Evolutionary conservation across 169 alveolate species (phyloP).

Genomic region (Babesia ovata): DNA sequence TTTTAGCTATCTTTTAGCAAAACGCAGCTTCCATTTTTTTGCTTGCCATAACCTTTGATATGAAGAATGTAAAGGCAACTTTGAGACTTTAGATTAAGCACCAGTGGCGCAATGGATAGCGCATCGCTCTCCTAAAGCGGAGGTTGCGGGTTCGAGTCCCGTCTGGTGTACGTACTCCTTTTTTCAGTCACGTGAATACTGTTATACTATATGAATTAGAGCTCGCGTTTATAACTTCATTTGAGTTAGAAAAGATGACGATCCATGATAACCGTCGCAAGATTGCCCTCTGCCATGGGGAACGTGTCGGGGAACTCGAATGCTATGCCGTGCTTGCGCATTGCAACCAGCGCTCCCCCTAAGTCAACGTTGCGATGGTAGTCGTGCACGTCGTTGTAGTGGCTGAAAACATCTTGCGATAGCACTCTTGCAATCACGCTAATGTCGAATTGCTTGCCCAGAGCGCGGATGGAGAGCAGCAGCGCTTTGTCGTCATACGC

Average conservation of each 20-base stretch:
- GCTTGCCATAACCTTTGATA: too few species aligned
- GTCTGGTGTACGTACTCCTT: slow-evolving; percentile 86
- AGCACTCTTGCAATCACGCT: slow-evolving; percentile 1
- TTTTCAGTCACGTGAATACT: background rate
- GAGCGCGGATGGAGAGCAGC: slow-evolving; percentile 2
- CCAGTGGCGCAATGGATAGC: slow-evolving; percentile 96
- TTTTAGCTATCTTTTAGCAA: too few species aligned
- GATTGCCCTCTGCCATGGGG: slow-evolving; percentile 12
- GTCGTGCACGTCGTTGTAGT: slow-evolving; percentile 11
- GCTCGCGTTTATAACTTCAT: background rate
- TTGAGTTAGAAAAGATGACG: background rate
- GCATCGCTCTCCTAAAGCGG: slow-evolving; percentile 95
- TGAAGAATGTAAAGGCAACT: background rate
- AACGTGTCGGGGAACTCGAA: slow-evolving; percentile 25
- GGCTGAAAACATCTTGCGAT: slow-evolving; percentile 4
- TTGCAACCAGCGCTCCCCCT: slow-evolving; percentile 22
- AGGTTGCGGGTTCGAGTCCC: slow-evolving; percentile 96
- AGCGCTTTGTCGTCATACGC: slow-evolving; percentile 44
- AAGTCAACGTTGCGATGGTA: slow-evolving; percentile 20
- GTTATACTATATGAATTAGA: background rate
- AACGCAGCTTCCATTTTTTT: too few species aligned
- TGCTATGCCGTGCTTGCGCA: slow-evolving; percentile 14
- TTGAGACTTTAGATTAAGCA: slow-evolving; percentile 60
- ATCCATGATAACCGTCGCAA: slow-evolving; percentile 12
- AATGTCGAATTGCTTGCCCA: slow-evolving; percentile 21